Conservation (phyloP, 352 stramenopile genomes). For the Achlya hypogyna region DNA sequence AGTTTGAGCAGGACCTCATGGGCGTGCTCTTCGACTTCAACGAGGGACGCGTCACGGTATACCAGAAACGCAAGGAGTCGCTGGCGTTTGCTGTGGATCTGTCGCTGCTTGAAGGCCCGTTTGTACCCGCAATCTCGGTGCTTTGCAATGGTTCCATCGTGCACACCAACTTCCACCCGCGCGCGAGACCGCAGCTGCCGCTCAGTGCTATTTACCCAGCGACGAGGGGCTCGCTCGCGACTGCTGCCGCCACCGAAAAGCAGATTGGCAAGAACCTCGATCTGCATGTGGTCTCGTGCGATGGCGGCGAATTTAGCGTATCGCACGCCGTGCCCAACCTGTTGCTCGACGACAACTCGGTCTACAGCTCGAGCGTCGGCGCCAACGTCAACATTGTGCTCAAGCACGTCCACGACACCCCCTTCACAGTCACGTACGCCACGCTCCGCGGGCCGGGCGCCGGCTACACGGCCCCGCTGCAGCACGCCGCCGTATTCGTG, state of each 20-base stretch:
- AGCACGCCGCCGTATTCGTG: slow-evolving; percentile 56
- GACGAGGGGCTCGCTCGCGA: slow-evolving; percentile 10
- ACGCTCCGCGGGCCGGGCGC: slow-evolving; percentile 58
- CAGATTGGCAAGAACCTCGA: slow-evolving; percentile 65
- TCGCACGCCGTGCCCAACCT: slow-evolving; percentile 59
- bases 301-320: slow-evolving; percentile 73
- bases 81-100: slow-evolving; percentile 30
- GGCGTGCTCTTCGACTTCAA: slow-evolving; percentile 74
- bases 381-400: slow-evolving; percentile 73
- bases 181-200: slow-evolving; percentile 41
- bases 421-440: slow-evolving; percentile 70
- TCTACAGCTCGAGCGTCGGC: slow-evolving; percentile 70
- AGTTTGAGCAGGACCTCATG: slow-evolving; percentile 37
- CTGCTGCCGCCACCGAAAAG: slow-evolving; percentile 19
- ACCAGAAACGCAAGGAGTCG: slow-evolving; percentile 38
- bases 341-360: slow-evolving; percentile 62
- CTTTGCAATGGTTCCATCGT: slow-evolving; percentile 66
- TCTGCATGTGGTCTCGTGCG: slow-evolving; percentile 53
- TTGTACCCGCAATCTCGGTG: slow-evolving; percentile 47
- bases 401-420: slow-evolving; percentile 68
- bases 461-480: slow-evolving; percentile 69
- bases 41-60: slow-evolving; percentile 44
- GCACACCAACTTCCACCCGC: slow-evolving; percentile 58
- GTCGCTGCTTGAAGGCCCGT: slow-evolving; percentile 25
- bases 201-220: slow-evolving; percentile 28